Conservation (phyloP, 2,329 filamentous ascomycete genomes). For the Metarhizium guizhouense region DNA sequence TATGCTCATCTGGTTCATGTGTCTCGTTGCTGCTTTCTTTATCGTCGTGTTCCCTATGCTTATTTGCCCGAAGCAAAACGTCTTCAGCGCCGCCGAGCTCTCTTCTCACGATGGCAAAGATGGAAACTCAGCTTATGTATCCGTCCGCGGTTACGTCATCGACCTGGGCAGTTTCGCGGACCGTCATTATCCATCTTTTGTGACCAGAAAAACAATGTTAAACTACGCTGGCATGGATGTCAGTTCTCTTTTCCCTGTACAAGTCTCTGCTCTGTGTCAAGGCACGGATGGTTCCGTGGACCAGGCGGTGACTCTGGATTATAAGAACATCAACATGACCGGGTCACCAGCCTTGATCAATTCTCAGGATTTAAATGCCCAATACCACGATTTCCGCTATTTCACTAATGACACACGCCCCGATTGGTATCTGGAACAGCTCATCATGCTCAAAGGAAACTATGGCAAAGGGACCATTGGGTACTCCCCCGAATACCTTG, state of each 20-base stretch:
- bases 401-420: slow-evolving; percentile 73
- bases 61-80: slow-evolving; percentile 85
- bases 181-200: slow-evolving; percentile 58
- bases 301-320: slow-evolving; percentile 73
- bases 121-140: slow-evolving; percentile 54
- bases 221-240: slow-evolving; percentile 84
- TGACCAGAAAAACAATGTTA: slow-evolving; percentile 52
- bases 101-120: slow-evolving; percentile 64
- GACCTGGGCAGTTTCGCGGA: slow-evolving; percentile 67
- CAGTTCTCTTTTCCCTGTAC: slow-evolving; percentile 83
- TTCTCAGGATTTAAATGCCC: slow-evolving; percentile 59
- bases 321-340: slow-evolving; percentile 66
- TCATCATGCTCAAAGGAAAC: slow-evolving; percentile 64
- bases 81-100: slow-evolving; percentile 74
- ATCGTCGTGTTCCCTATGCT: slow-evolving; percentile 79
- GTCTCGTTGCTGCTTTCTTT: slow-evolving; percentile 72
- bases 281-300: slow-evolving; percentile 59
- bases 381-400: slow-evolving; percentile 89
- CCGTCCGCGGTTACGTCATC: slow-evolving; percentile 85
- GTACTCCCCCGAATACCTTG: slow-evolving; percentile 70
- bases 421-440: slow-evolving; percentile 90
- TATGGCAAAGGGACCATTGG: slow-evolving; percentile 85
- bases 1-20: slow-evolving; percentile 88
- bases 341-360: slow-evolving; percentile 58
- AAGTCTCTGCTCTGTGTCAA: slow-evolving; percentile 85